Percentiles rank a stretch among this genome's conserved stretches.
Evolutionary conservation across 176 grass and related monocot genomes (phyloP).

Genomic region (Carex pumila): DNA sequence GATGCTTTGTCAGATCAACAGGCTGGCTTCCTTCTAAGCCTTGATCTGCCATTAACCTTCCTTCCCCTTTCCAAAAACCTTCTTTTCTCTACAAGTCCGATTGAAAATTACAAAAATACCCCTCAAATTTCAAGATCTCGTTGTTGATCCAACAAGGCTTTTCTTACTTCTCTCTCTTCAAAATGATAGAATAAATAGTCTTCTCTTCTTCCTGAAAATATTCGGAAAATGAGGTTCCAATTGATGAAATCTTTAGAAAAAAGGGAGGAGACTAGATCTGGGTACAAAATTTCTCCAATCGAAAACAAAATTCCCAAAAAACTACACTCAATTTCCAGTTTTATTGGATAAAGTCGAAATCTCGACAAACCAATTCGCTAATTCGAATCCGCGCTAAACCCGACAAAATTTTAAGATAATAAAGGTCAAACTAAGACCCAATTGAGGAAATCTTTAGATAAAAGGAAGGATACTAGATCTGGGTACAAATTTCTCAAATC

Average conservation of each 20-base stretch:
- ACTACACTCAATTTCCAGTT: background rate
- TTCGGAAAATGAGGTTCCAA: background rate
- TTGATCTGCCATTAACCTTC: slow-evolving; percentile 55
- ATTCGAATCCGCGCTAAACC: background rate
- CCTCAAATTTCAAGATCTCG: background rate
- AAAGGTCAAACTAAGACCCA: too few relatives aligned
- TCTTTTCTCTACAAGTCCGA: background rate
- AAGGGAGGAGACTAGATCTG: background rate
- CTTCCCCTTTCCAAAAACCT: background rate
- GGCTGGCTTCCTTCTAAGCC: slow-evolving; percentile 69
- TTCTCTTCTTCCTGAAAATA: background rate
- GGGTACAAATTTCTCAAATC: background rate
- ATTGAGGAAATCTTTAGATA: background rate
- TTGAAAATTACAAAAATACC: slow-evolving; percentile 1
- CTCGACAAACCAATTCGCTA: background rate
- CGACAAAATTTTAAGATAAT: background rate
- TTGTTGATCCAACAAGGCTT: background rate
- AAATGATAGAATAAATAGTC: background rate
- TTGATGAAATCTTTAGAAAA: background rate
- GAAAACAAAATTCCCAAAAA: background rate
- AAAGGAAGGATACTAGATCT: background rate
- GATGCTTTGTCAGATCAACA: slow-evolving; percentile 83
- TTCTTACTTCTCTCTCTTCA: background rate
- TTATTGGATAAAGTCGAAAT: background rate
- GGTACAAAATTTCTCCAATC: background rate